Evolutionary conservation across 2,329 filamentous ascomycete species (phyloP), one percentile per base, ranked within the genome.

Genomic region (Chaetothyriales sp.): DNA sequence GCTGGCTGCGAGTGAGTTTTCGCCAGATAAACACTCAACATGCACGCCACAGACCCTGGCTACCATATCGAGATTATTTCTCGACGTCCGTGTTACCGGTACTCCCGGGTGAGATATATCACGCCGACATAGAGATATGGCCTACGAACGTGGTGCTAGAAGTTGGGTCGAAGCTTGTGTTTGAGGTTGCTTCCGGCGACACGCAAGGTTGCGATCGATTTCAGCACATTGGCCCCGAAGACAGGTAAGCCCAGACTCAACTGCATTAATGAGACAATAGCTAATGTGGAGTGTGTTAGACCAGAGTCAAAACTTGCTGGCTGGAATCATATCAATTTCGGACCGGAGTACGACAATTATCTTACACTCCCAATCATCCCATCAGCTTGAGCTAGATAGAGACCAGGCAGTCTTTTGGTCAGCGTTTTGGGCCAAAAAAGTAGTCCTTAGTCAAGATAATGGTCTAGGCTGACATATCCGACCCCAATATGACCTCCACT

Each of bases 141-240:
- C 65, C 65, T 7, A 67, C 64, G 1, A 67, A 68, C 46, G 64
- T 68, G 1, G 63, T 68, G 4, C 60, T 68, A 5, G 63, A 67
- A 51, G 58, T 60, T 47, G 65, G 66, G 2, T 63, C 57, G 2
- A 62, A 61, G 51, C 53, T 68, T 5, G 56, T 58, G 5, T 54
- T 61, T 15, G 60, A 61, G 53, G 57, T 68, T 43, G 48, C 63
- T 1, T 70, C 67, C 47, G 70, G 70, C 7, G 74, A 77, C 63
- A 77, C 74, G 0, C 73, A 77, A 55, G 74, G 74, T 0, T 67
- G 65, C 56, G 75, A 73, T 0, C 67, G 74, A 44, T 77, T 76
- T 60, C 62, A 63, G 54, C 74, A 76, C 55, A 69, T 70, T 46
- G 67, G 69, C 49, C 66, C 70, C 0, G 60, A 66, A 40, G 65